These are phyloP conservation scores for Austroboletus novae-zelandiae DNA, from an alignment of 1,284 basidiomycete species.

Conservation along the genomic window DNA sequence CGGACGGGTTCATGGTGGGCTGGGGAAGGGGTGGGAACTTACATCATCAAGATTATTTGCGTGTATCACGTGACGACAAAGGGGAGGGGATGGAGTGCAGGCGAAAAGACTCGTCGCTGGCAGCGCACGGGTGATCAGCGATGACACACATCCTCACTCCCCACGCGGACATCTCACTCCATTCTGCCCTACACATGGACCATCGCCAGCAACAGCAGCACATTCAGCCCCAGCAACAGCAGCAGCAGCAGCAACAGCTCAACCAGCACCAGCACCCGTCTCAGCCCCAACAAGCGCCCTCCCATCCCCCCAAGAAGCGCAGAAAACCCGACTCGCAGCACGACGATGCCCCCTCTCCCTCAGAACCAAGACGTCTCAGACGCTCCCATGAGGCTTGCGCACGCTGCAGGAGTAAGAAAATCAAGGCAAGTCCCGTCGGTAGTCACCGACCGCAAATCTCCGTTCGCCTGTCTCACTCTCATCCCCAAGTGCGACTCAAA, in stretches of 20 bases:
- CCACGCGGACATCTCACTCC: conserved; percentile 50
- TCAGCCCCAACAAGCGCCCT: conserved; percentile 35
- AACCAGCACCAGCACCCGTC: conserved; percentile 32
- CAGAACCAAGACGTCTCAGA: conserved; percentile 73
- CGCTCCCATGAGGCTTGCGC: conserved; percentile 86
- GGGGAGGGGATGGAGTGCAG: conserved; percentile 11
- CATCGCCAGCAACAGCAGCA: conserved; percentile 47
- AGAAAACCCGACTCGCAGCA: conserved; percentile 50
- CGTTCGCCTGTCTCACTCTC: conserved; percentile 37
- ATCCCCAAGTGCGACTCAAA: conserved; percentile 77
- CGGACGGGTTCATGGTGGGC: conserved; percentile 38
- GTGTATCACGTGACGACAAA: conserved; percentile 27
- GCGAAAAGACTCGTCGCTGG: not conserved
- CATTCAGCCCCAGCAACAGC: conserved; percentile 35
- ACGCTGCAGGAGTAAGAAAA: conserved; percentile 88
- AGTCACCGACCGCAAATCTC: conserved; percentile 81
- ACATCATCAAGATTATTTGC: conserved; percentile 3
- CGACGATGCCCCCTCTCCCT: conserved; percentile 50
- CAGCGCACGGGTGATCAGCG: conserved; percentile 8
- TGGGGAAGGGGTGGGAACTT: not conserved
- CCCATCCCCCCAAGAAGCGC: conserved; percentile 52
- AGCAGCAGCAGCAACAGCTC: conserved; percentile 37
- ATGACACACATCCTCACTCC: conserved; percentile 49
- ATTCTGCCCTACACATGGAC: conserved; percentile 65
- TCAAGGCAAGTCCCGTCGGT: conserved; percentile 88